These are phyloP conservation scores for Cinnamomum chago DNA, from an alignment of 164 flowering plant species.

Conservation along the genomic window DNA sequence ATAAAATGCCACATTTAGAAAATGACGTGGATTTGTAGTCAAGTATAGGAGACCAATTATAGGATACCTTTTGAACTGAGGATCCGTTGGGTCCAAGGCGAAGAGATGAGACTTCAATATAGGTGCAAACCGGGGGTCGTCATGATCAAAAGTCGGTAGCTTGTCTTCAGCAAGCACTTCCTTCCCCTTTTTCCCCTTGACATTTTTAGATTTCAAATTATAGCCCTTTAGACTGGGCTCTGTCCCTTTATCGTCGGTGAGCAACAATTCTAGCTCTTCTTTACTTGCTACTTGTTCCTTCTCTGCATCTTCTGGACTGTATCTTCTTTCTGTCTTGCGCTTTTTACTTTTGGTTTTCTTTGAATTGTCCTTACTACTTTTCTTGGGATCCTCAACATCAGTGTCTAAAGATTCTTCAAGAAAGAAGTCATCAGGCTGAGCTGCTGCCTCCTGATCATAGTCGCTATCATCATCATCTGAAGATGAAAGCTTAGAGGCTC, in stretches of 20 bases:
- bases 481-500: conserved; percentile 42
- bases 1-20: neutral
- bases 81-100: conserved; percentile 93
- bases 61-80: conserved; percentile 73
- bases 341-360: conserved; percentile 5
- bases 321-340: neutral
- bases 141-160: conserved; percentile 45
- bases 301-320: conserved; percentile 15
- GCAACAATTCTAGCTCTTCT: conserved; percentile 83
- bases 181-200: conserved; percentile 52
- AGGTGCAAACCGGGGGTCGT: conserved; percentile 71
- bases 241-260: conserved; percentile 68
- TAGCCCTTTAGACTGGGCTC: conserved; percentile 59
- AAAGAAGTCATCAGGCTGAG: conserved; percentile 74
- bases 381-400: conserved; percentile 18
- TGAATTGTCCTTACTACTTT: conserved; percentile 6
- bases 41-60: neutral
- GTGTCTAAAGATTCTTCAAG: conserved; percentile 48
- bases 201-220: conserved; percentile 61
- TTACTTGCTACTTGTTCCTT: conserved; percentile 60
- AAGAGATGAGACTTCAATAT: conserved; percentile 50
- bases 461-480: conserved; percentile 72
- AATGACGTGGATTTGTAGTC: neutral
- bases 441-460: conserved; percentile 40
- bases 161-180: conserved; percentile 50